phyloP scores from a whole-genome alignment of 768 basidiomycete genomes.

The Pulveroboletus sp. region DNA sequence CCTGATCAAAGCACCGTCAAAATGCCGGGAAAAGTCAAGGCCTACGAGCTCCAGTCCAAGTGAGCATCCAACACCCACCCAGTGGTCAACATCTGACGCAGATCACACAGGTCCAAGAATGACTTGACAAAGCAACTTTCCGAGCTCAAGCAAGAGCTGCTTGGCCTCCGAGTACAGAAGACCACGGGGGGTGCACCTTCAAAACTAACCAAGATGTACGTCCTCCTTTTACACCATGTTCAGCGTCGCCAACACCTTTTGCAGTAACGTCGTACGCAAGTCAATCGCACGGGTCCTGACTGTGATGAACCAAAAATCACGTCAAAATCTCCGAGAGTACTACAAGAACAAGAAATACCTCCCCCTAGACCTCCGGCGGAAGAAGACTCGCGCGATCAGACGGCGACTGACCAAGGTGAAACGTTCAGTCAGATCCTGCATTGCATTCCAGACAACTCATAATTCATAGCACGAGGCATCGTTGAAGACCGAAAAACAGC shows the following conservation, averaged over 20 bases:
- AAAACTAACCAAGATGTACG: constrained; percentile 97
- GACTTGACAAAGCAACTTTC: constrained; percentile 91
- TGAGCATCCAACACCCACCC: constrained; percentile 36
- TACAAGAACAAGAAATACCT: constrained; percentile 97
- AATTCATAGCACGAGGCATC: constrained; percentile 68
- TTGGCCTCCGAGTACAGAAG: constrained; percentile 94
- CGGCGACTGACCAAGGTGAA: constrained; percentile 86
- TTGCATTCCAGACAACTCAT: constrained; percentile 4
- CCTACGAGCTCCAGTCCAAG: constrained; percentile 96
- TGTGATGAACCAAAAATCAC: constrained; percentile 97
- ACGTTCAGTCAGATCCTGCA: constrained; percentile 1
- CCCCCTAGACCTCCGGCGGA: constrained; percentile 94
- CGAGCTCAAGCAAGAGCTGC: constrained; percentile 95
- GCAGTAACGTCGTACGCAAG: constrained; percentile 94
- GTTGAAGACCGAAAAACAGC: constrained; percentile 86
- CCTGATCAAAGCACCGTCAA: constrained; percentile 39
- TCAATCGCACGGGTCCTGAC: constrained; percentile 97
- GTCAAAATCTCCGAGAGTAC: constrained; percentile 94
- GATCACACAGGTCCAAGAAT: constrained; percentile 75
- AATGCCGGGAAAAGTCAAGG: constrained; percentile 92
- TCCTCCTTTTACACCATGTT: constrained; percentile 11
- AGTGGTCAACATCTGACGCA: not conserved
- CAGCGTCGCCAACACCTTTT: not conserved
- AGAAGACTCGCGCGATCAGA: constrained; percentile 98
- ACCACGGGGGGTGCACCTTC: constrained; percentile 92